Evolutionary conservation across 495 filamentous ascomycete genomes (phyloP).

Genomic region (Aspergillus biplanus): DNA sequence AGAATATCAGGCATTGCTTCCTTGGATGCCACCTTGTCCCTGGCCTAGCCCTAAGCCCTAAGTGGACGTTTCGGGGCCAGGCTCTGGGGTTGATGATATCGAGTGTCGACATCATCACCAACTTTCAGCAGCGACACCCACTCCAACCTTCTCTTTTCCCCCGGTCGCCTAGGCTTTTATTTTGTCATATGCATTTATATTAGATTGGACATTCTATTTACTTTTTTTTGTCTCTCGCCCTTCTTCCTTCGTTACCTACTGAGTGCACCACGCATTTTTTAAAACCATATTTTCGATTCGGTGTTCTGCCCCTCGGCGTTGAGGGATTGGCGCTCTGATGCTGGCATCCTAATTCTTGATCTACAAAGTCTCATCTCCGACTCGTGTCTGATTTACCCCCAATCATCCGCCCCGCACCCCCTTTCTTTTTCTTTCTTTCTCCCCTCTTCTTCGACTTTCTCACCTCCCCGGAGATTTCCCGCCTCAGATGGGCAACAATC

Average conservation of each 20-base stretch:
- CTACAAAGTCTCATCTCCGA: constrained; percentile 18
- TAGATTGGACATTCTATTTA: constrained; percentile 15
- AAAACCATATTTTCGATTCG: constrained; percentile 7
- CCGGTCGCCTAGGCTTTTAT: constrained; percentile 7
- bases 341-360: constrained; percentile 31
- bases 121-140: constrained; percentile 8
- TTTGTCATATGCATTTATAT: constrained; percentile 11
- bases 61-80: constrained; percentile 24
- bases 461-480: constrained; percentile 26
- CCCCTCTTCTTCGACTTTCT: neutral
- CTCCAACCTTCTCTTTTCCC: constrained; percentile 10
- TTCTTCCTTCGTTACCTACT: constrained; percentile 2
- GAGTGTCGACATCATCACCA: constrained; percentile 27
- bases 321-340: constrained; percentile 27
- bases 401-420: constrained; percentile 1
- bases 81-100: constrained; percentile 26
- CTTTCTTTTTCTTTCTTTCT: constrained; percentile 2
- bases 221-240: constrained; percentile 1
- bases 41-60: constrained; percentile 30
- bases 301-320: constrained; percentile 20
- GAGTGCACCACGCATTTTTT: constrained; percentile 6
- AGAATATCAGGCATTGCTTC: neutral
- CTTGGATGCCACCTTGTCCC: neutral
- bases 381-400: constrained; percentile 11
- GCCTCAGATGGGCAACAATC: constrained; percentile 54